A percentile compares a stretch with the other conserved stretches of the same genome.
phyloP scores from a whole-genome alignment of 257 asterid genomes.

The Solanum megistacrolobum region DNA sequence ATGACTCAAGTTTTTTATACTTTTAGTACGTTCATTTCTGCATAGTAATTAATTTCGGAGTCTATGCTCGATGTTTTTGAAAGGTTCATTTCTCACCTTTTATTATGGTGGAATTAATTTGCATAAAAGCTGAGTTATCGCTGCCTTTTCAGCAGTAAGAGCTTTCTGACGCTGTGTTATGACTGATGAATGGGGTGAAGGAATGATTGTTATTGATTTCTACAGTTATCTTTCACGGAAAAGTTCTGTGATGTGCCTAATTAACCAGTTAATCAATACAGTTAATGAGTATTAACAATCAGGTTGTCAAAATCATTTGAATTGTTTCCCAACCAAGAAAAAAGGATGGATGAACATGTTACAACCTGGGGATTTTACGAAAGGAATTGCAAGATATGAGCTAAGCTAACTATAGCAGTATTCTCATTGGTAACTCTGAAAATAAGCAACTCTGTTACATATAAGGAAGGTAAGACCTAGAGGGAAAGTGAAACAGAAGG shows the following conservation, averaged over 20 bases:
- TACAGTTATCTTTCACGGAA: not conserved
- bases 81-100: not conserved
- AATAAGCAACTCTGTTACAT: not conserved
- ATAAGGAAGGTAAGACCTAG: not conserved
- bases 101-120: not conserved
- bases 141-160: not conserved
- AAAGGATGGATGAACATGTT: not conserved
- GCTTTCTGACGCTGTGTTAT: not conserved
- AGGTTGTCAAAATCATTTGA: not conserved
- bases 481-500: not conserved
- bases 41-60: not conserved
- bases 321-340: not conserved
- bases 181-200: not conserved
- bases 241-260: not conserved
- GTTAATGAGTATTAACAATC: not conserved
- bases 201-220: not conserved
- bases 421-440: not conserved
- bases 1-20: not conserved
- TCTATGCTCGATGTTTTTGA: not conserved
- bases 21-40: not conserved
- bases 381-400: not conserved
- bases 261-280: not conserved
- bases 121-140: not conserved
- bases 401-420: not conserved
- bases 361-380: not conserved